Evolutionary conservation across 495 filamentous ascomycete genomes (phyloP).

Genomic region (Usnea hakonensis): DNA sequence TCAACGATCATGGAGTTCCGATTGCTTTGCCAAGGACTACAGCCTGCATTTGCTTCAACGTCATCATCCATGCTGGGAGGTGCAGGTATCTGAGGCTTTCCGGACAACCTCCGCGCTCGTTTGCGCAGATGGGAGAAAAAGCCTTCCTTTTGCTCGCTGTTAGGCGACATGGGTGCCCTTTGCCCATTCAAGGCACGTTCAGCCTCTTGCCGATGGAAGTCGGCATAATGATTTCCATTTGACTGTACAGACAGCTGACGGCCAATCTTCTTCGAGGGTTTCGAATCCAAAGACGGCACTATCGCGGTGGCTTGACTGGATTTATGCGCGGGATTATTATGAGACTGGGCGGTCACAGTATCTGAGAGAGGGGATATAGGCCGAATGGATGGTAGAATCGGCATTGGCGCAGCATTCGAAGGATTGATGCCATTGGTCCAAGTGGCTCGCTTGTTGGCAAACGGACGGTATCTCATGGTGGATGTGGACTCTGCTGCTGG

Average conservation of each 20-base stretch:
- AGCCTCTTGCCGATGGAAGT: constrained; percentile 82
- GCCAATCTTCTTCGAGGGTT: constrained; percentile 84
- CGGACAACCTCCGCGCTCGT: constrained; percentile 84
- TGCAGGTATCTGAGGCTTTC: constrained; percentile 69
- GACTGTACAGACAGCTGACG: constrained; percentile 94
- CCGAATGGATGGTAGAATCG: constrained; percentile 90
- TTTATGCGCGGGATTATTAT: constrained; percentile 37
- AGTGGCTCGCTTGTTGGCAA: constrained; percentile 67
- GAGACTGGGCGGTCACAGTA: constrained; percentile 83
- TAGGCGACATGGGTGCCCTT: constrained; percentile 54
- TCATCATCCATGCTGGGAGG: constrained; percentile 77
- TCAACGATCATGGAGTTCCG: constrained; percentile 80
- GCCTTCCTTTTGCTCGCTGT: constrained; percentile 72
- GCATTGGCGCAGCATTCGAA: constrained; percentile 87
- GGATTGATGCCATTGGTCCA: constrained; percentile 63
- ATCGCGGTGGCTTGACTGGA: constrained; percentile 27
- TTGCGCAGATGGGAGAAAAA: constrained; percentile 98
- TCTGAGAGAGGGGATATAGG: constrained; percentile 92
- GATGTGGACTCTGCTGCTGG: constrained; percentile 13
- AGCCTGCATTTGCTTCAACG: constrained; percentile 84
- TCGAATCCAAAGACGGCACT: constrained; percentile 47
- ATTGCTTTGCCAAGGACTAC: constrained; percentile 77
- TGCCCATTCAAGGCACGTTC: constrained; percentile 86
- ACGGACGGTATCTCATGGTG: constrained; percentile 49
- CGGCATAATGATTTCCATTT: constrained; percentile 81